Evolutionary conservation across 768 basidiomycete genomes (phyloP), one percentile per base, ranked within the genome.

Genomic region (Boletus rex-veris): DNA sequence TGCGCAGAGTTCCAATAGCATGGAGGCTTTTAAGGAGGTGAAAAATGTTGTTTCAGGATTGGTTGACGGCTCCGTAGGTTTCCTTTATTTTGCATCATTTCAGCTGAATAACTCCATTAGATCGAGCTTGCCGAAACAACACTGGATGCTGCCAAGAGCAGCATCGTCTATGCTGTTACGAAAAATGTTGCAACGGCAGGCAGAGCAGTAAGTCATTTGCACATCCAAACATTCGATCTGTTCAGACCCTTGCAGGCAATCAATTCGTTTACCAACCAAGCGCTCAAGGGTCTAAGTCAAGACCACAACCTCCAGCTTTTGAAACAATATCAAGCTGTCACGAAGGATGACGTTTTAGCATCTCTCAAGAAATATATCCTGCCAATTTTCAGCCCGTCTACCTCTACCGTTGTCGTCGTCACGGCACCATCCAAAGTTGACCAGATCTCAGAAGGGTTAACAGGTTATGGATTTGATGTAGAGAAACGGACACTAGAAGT

Each of bases 141-240:
- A 9, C 73, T 98, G 36, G 94, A 98, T 60, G 88, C 91, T 0
- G 92, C 94, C 5, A 93, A 96, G 75, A 94, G 91, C 58, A 89
- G 84, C 45, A 86, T 97, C 58, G 94, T 97, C 5, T 98, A 85
- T 63, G 77, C 78, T 8, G 87, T 94, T 10, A 83, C 94, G 0
- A 83, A 84, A 64, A 77, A 80, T 42, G 89, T 96, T 19, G 87
- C 93, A 18, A 96, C 92, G 4, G 83, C 90, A 28, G 81, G 83
- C n/a, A 81, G 87, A 61, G 96, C 96, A 40, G 95, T 94, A 71
- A 68, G 86, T 73, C 33, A 21, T 43, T 36, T 39, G 44, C 18
- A 15, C 12, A 12, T 35, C 24, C 28, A 4, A n/a, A 21, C 44
- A 55, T 36, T 53, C 18, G 14, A 59, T 21, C 48, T 45, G 26